Percentiles rank a stretch among this genome's conserved stretches.
Evolutionary conservation across 2,329 filamentous ascomycete genomes (phyloP).

Genomic region (Epichloe gansuensis): DNA sequence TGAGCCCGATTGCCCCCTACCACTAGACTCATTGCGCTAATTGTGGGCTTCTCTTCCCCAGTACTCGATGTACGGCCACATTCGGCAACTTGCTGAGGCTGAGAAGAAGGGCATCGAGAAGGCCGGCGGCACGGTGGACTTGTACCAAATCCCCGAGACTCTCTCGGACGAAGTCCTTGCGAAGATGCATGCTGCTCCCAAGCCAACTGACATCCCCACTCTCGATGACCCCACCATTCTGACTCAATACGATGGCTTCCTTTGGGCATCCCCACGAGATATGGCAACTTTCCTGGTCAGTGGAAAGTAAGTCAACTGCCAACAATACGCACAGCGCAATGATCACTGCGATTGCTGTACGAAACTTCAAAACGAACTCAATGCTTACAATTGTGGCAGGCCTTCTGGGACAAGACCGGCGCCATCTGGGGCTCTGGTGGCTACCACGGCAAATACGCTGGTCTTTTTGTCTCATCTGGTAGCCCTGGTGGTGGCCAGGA

Average conservation of each 20-base stretch:
- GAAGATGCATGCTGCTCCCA: conserved; percentile 85
- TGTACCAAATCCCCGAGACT: conserved; percentile 86
- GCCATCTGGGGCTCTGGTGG: conserved; percentile 68
- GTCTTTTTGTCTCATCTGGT: conserved; percentile 82
- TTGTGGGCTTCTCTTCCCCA: conserved; percentile 20
- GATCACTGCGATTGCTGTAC: too few relatives aligned
- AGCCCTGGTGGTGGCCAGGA: conserved; percentile 86
- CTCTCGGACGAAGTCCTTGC: conserved; percentile 68
- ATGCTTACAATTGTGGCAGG: conserved; percentile 13
- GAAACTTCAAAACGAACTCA: not conserved
- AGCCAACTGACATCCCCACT: conserved; percentile 54
- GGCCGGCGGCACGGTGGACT: conserved; percentile 67
- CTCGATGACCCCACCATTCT: conserved; percentile 47
- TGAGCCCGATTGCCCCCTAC: not conserved
- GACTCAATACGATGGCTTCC: conserved; percentile 71
- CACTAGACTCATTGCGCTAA: not conserved
- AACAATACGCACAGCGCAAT: not conserved
- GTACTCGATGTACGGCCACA: conserved; percentile 95
- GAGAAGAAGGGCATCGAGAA: conserved; percentile 84
- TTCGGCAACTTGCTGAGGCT: conserved; percentile 70
- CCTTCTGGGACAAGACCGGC: conserved; percentile 85
- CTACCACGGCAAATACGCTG: conserved; percentile 80
- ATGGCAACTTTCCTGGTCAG: conserved; percentile 93
- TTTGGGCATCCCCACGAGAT: conserved; percentile 94
- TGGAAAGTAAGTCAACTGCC: conserved; percentile 50